A percentile compares a stretch with the other conserved stretches of the same genome.
Evolutionary conservation across 805 yeast species (phyloP).

Genomic region (Teunomyces barrocoloradensis): DNA sequence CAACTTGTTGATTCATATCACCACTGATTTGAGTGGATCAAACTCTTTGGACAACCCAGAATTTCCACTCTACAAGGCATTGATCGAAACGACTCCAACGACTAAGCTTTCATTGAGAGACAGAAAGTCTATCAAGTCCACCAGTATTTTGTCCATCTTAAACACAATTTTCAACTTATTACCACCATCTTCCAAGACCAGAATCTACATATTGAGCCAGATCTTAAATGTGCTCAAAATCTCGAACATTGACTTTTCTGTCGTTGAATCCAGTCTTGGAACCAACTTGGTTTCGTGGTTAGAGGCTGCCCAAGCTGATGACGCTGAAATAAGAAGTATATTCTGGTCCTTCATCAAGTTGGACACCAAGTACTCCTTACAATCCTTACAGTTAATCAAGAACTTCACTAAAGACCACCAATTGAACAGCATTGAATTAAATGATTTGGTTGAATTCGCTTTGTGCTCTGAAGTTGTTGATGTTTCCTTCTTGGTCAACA

Average conservation of each 20-base stretch:
- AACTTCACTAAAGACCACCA: constrained; percentile 28
- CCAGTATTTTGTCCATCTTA: constrained; percentile 40
- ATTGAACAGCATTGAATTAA: constrained; percentile 23
- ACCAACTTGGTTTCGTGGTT: constrained; percentile 37
- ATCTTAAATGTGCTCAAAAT: constrained; percentile 31
- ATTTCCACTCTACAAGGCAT: constrained; percentile 23
- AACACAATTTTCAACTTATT: constrained; percentile 42
- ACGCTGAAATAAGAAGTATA: constrained; percentile 24
- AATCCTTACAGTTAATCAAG: constrained; percentile 35
- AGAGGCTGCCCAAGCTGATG: constrained; percentile 27
- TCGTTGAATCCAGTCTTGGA: constrained; percentile 36
- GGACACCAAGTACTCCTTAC: constrained; percentile 27
- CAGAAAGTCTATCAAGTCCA: constrained; percentile 41
- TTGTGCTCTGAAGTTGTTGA: constrained; percentile 37
- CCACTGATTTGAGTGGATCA: constrained; percentile 22
- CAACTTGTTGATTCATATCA: constrained; percentile 37
- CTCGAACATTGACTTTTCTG: constrained; percentile 29
- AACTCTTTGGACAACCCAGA: constrained; percentile 17
- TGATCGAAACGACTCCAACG: constrained; percentile 32
- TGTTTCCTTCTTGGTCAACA: constrained; percentile 41
- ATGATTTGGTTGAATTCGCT: constrained; percentile 33
- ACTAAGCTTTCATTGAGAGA: constrained; percentile 42
- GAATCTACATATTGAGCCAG: constrained; percentile 29
- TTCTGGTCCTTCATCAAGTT: constrained; percentile 40
- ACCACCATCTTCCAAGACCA: constrained; percentile 29